These are phyloP conservation scores for Paramecium tetraurelia DNA, from an alignment of 73 alveolate species.

Conservation along the genomic window DNA sequence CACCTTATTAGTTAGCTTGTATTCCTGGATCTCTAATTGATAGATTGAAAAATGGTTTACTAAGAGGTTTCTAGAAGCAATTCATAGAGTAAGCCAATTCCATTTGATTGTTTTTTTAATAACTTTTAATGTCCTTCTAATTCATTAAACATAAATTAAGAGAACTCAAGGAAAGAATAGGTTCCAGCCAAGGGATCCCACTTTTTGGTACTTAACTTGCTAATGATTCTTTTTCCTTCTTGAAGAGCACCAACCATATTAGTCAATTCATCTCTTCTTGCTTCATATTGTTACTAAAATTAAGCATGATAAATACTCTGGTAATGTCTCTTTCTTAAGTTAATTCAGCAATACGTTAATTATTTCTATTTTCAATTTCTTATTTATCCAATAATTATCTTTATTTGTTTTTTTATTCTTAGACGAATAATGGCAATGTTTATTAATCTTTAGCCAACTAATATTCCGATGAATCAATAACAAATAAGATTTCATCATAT, in stretches of 20 bases:
- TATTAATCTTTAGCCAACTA: constrained; percentile 12
- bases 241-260: neutral
- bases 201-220: constrained; percentile 4
- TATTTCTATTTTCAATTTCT: constrained; percentile 11
- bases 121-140: neutral
- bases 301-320: neutral
- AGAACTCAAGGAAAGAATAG: neutral
- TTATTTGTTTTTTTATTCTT: constrained; percentile 6
- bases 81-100: neutral
- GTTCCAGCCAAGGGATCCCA: constrained; percentile 47
- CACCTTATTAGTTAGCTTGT: neutral
- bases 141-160: neutral
- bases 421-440: neutral
- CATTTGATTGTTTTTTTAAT: neutral
- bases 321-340: neutral
- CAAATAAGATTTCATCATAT: constrained; percentile 19
- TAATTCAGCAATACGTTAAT: neutral
- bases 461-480: constrained; percentile 4
- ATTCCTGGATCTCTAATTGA: constrained; percentile 18
- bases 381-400: neutral
- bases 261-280: constrained; percentile 31
- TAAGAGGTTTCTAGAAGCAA: neutral
- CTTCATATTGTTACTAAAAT: neutral
- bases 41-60: neutral
- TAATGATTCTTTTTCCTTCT: constrained; percentile 10